Conservation (phyloP, 805 yeast genomes). For the Candida ortonii region DNA sequence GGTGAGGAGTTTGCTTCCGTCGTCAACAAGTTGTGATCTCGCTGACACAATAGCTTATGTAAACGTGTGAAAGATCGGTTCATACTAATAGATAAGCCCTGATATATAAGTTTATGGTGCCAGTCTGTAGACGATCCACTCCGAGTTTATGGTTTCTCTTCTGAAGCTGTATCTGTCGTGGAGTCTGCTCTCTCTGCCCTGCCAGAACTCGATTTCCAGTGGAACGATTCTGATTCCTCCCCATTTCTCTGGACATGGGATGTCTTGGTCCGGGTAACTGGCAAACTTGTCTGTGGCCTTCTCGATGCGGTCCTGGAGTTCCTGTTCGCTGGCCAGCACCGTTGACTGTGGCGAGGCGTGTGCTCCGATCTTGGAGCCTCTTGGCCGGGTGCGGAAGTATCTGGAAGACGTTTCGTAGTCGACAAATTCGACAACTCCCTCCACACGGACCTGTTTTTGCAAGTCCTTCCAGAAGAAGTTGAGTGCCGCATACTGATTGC, state of each 20-base stretch:
- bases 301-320: conserved; percentile 53
- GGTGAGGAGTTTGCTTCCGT: conserved; percentile 62
- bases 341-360: conserved; percentile 93
- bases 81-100: no score
- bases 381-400: conserved; percentile 84
- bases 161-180: conserved; percentile 84
- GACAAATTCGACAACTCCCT: conserved; percentile 77
- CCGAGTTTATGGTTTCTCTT: conserved; percentile 44
- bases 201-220: conserved; percentile 94
- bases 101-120: conserved; percentile 58
- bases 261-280: conserved; percentile 49
- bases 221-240: conserved; percentile 92
- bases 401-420: conserved; percentile 68
- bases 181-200: conserved; percentile 84
- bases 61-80: no score
- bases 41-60: no score
- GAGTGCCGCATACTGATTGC: conserved; percentile 78
- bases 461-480: conserved; percentile 89
- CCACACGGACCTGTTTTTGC: conserved; percentile 92
- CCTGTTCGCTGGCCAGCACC: conserved; percentile 52
- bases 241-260: conserved; percentile 94
- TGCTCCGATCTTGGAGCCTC: conserved; percentile 93
- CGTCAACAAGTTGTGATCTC: conserved; percentile 28
- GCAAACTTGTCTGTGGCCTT: conserved; percentile 56
- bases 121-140: conserved; percentile 66